A percentile compares a stretch with the other conserved stretches of the same genome.
Conservation (phyloP, 805 yeast genomes). For the Saccharomycopsis sp. region DNA sequence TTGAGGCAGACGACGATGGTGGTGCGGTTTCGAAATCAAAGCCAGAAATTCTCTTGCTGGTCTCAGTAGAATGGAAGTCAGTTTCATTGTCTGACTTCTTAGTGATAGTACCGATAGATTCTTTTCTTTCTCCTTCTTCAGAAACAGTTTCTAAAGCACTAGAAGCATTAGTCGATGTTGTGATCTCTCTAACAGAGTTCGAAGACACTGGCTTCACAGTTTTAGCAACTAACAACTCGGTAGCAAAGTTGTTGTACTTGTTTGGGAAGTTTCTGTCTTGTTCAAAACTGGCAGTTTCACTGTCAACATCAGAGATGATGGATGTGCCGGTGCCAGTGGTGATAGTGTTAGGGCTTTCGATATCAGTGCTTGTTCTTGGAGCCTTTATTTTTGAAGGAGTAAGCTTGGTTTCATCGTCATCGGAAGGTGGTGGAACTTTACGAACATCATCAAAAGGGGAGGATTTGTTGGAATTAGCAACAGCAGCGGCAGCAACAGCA, state of each 20-base stretch:
- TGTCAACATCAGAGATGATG: slow-evolving; percentile 15
- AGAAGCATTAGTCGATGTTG: background rate
- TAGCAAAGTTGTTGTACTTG: slow-evolving; percentile 21
- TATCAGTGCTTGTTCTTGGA: slow-evolving; percentile 5
- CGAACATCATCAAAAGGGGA: background rate
- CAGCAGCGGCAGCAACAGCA: slow-evolving; percentile 1
- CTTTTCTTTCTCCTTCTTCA: slow-evolving; percentile 12
- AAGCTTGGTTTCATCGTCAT: background rate
- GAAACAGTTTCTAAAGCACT: background rate
- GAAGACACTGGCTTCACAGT: slow-evolving; percentile 9
- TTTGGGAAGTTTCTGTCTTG: slow-evolving; percentile 19
- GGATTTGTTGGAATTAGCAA: background rate
- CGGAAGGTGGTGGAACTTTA: slow-evolving; percentile 5
- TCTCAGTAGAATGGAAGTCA: slow-evolving; percentile 19
- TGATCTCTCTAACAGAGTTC: background rate
- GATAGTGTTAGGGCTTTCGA: slow-evolving; percentile 20
- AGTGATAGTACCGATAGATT: slow-evolving; percentile 10
- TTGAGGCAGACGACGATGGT: background rate
- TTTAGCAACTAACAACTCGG: slow-evolving; percentile 17
- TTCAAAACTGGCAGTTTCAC: slow-evolving; percentile 21
- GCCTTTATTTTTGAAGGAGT: background rate
- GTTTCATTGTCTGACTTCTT: slow-evolving; percentile 18
- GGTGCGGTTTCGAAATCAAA: background rate
- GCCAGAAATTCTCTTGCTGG: slow-evolving; percentile 1
- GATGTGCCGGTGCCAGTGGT: slow-evolving; percentile 21